Evolutionary conservation across 768 basidiomycete species (phyloP).

Genomic region (Phanerochaete carnosa): DNA sequence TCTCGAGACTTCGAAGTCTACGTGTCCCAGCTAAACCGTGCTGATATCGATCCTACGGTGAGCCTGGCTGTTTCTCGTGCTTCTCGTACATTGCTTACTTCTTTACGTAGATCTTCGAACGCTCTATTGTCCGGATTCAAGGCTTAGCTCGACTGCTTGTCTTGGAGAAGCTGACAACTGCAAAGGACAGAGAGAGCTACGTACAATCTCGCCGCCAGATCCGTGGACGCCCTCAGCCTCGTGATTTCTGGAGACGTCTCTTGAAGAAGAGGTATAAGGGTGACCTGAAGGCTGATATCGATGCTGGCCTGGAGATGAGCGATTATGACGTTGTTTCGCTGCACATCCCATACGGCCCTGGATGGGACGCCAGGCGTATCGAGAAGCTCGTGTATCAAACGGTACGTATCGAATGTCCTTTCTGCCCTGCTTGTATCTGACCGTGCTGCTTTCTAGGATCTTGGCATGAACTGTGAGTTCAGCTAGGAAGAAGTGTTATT

Average conservation of each 20-base stretch:
- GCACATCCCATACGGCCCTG: constrained; percentile 61
- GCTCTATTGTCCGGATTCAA: constrained; percentile 51
- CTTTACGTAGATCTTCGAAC: constrained; percentile 52
- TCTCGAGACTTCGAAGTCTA: constrained; percentile 53
- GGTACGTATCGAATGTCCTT: constrained; percentile 29
- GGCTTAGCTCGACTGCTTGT: constrained; percentile 62
- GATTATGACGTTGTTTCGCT: constrained; percentile 53
- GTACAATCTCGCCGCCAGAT: constrained; percentile 45
- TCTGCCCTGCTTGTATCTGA: neutral
- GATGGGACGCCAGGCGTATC: constrained; percentile 54
- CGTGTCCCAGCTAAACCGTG: constrained; percentile 47
- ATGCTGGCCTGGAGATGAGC: constrained; percentile 48
- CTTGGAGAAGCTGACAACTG: constrained; percentile 51
- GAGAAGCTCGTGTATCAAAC: constrained; percentile 57
- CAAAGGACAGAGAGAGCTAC: constrained; percentile 42
- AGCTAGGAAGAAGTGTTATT: neutral
- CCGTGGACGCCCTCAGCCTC: constrained; percentile 43
- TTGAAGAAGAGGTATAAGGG: constrained; percentile 45
- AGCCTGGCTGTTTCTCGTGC: constrained; percentile 7
- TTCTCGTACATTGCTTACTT: neutral
- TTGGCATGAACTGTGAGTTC: constrained; percentile 55
- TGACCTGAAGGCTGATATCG: constrained; percentile 47
- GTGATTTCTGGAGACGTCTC: constrained; percentile 24
- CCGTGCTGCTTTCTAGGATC: constrained; percentile 35
- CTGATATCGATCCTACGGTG: constrained; percentile 58